phyloP scores from a whole-genome alignment of 164 flowering plant species.

The Tinospora cordifolia region DNA sequence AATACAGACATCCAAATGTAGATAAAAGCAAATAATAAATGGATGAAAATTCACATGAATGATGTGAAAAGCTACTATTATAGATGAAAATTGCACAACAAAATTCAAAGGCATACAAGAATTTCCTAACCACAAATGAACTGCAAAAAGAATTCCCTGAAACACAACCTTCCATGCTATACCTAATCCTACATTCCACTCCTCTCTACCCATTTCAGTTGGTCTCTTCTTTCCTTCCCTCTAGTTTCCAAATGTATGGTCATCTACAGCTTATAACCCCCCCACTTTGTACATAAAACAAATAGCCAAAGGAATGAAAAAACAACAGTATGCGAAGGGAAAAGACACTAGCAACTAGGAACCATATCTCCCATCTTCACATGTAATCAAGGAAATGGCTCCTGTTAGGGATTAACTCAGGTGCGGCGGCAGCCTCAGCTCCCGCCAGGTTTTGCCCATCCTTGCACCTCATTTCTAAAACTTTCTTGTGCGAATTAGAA shows the following conservation, averaged over 20 bases:
- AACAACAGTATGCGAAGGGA: conserved; percentile 35
- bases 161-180: conserved; percentile 2
- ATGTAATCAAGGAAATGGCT: conserved; percentile 18
- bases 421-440: neutral
- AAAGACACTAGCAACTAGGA: conserved; percentile 13
- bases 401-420: conserved; percentile 23
- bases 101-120: conserved; percentile 21
- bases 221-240: conserved; percentile 19
- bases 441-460: conserved; percentile 6
- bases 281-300: conserved; percentile 41
- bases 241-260: conserved; percentile 24
- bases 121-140: conserved; percentile 41
- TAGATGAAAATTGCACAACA: neutral
- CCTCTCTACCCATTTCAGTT: conserved; percentile 14
- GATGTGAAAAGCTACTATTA: neutral
- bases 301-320: conserved; percentile 15
- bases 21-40: too few species aligned
- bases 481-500: conserved; percentile 92
- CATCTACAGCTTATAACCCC: conserved; percentile 28
- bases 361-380: conserved; percentile 5
- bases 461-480: conserved; percentile 70
- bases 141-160: conserved; percentile 64
- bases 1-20: too few species aligned
- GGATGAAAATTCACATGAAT: neutral
- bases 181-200: conserved; percentile 4